These are phyloP conservation scores for Hyaloperonospora arabidopsidis DNA, from an alignment of 352 stramenopile species.

Conservation along the genomic window DNA sequence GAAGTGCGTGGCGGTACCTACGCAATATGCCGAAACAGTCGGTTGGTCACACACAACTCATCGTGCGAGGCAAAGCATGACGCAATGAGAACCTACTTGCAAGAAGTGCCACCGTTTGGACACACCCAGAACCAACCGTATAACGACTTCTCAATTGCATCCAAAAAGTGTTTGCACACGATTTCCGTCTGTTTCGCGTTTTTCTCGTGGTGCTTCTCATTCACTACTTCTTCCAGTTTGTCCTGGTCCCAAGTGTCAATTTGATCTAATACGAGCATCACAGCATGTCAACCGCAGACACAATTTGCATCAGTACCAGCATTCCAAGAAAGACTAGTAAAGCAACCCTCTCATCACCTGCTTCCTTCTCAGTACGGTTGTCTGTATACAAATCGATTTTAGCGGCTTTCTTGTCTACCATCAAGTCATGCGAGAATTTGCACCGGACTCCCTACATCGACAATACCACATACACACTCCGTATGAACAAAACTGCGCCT, in stretches of 20 bases:
- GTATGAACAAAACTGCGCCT: background rate
- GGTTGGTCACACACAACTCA: conserved; percentile 3
- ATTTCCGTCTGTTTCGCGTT: conserved; percentile 80
- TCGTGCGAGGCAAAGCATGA: background rate
- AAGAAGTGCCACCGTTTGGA: conserved; percentile 71
- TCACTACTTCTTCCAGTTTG: conserved; percentile 83
- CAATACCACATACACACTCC: conserved; percentile 3
- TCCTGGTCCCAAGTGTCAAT: conserved; percentile 85
- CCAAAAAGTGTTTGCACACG: conserved; percentile 86
- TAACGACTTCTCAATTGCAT: conserved; percentile 85
- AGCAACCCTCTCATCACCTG: conserved; percentile 11
- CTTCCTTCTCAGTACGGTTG: conserved; percentile 58
- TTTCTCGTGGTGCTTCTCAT: conserved; percentile 80
- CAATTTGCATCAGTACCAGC: background rate
- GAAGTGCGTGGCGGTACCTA: conserved; percentile 80
- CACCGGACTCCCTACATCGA: conserved; percentile 59
- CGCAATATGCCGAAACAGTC: background rate
- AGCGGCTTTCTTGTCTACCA: conserved; percentile 75
- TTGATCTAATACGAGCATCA: conserved; percentile 34
- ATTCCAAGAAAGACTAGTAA: background rate
- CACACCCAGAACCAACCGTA: conserved; percentile 90
- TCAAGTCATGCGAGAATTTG: conserved; percentile 88
- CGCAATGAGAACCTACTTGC: conserved; percentile 42
- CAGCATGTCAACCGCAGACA: background rate
- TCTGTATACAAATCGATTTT: conserved; percentile 89